A percentile compares a stretch with the other conserved stretches of the same genome.
Evolutionary conservation across 108 stramenopile genomes (phyloP).

Genomic region (Cyclostephanos tholiformis): DNA sequence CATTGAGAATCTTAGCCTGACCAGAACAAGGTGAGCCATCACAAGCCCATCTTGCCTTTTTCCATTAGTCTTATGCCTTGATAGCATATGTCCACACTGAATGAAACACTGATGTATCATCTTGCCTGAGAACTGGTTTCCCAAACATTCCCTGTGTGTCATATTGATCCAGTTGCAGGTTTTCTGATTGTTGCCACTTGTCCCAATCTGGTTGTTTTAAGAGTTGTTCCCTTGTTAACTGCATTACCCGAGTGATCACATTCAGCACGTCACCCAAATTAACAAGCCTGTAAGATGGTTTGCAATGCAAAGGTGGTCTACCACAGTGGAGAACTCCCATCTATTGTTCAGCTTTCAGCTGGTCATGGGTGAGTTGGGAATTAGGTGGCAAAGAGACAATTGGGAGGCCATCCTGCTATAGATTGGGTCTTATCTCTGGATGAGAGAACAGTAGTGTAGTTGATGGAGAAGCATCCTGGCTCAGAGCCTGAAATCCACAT

Average conservation of each 20-base stretch:
- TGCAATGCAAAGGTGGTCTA: neutral
- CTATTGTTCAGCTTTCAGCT: too few species aligned
- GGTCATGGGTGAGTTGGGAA: too few species aligned
- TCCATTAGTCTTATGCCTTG: neutral
- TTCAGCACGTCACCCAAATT: neutral
- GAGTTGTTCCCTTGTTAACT: neutral
- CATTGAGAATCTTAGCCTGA: neutral
- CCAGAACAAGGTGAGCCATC: neutral
- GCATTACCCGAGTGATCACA: neutral
- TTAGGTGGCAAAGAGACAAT: too few species aligned
- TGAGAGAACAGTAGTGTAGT: neutral
- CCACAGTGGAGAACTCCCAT: too few species aligned
- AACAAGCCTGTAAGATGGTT: neutral
- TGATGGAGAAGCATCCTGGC: too few species aligned
- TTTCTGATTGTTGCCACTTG: neutral
- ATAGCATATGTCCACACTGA: slow-evolving; percentile 5
- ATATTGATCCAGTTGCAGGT: too few species aligned
- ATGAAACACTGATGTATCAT: neutral
- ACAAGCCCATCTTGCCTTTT: neutral
- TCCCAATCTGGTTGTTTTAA: neutral
- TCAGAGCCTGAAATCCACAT: neutral
- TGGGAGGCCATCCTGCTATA: neutral
- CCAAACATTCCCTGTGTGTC: too few species aligned
- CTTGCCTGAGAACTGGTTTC: neutral
- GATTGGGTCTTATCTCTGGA: neutral